These are phyloP conservation scores for Peribolospora kevripleyi DNA, from an alignment of 768 basidiomycete species.

Conservation along the genomic window DNA sequence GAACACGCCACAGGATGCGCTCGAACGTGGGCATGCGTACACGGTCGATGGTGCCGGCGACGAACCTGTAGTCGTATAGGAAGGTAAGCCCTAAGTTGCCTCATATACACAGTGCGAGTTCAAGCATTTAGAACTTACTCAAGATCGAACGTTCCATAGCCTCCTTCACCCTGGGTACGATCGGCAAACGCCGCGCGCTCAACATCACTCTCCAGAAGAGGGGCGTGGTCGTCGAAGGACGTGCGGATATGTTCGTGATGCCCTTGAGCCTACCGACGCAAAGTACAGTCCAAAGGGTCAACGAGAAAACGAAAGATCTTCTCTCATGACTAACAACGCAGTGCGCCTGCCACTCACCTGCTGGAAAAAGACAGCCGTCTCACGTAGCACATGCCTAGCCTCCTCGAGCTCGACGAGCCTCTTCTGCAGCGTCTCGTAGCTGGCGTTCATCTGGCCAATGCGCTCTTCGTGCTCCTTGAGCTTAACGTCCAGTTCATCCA, in stretches of 20 bases:
- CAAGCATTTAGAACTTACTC: constrained; percentile 33
- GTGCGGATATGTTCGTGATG: constrained; percentile 55
- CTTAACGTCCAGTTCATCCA: constrained; percentile 76
- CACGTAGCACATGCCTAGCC: constrained; percentile 75
- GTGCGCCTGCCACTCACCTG: constrained; percentile 28
- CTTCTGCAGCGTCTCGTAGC: constrained; percentile 67
- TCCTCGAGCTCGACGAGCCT: constrained; percentile 68
- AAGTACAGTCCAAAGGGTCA: not conserved
- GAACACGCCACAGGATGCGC: constrained; percentile 89
- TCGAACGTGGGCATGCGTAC: constrained; percentile 78
- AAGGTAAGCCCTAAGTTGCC: not conserved
- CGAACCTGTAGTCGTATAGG: constrained; percentile 33
- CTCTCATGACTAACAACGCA: constrained; percentile 2
- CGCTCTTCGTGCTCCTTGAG: constrained; percentile 66
- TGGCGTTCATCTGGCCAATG: constrained; percentile 70
- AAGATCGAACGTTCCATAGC: constrained; percentile 38
- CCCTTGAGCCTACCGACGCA: constrained; percentile 37
- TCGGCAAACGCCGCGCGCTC: constrained; percentile 29
- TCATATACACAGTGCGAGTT: not conserved
- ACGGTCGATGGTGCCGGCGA: constrained; percentile 89
- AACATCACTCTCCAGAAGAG: constrained; percentile 62
- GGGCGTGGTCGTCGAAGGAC: constrained; percentile 79
- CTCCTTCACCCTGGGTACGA: constrained; percentile 30
- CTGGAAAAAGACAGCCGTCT: constrained; percentile 91
- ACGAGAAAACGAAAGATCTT: not conserved